Evolutionary conservation across 768 basidiomycete species (phyloP), one percentile per base, ranked within the genome.

Genomic region (Pleurotus salmoneostramineus): DNA sequence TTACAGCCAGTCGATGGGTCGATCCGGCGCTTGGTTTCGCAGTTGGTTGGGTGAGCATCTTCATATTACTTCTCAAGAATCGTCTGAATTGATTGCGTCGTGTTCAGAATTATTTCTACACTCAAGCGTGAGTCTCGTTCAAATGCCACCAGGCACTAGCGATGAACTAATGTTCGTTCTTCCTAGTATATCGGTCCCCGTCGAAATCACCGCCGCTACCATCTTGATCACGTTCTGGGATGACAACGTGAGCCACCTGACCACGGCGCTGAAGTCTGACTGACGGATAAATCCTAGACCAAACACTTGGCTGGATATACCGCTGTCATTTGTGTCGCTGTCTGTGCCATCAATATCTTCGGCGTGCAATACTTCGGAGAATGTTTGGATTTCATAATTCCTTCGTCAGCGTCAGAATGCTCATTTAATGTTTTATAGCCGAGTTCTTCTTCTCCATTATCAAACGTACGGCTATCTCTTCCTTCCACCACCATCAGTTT

Each of bases 211-310:
- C 1, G 90, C 89, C 1, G 83, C 87, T 6, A 78, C 82, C 11
- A 78, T 92, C 51, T 69, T 93, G 7, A 74, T 92, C 57, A 76
- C 81, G 5, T 91, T 85, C 73, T 92, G 90, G 89, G 85, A 89
- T 69, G 61, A 70, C 32, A 74, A 86, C 62, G 84, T 85, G 59
- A 27, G 21, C 21, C 3, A 3, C 21, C 21, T 27, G 21, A 27
- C 3, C 1, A 27, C 3, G 21, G 21, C 21, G 21, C 21, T 27
- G 21, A 3, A 27, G 21, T 27, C 3, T 27, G 21, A 27, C 21
- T 27, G 21, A 27, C 3, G 3, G 21, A n/a, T n/a, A n/a, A 27
- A 50, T 40, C 11, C 7, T 62, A 85, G 83, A 62, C 66, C 3
- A 66, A 70, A 33, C 85, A 87, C 61, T 73, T 77, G 47, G 72